Conservation (phyloP, 345 rosid genomes). For the Murraya koenigii region DNA sequence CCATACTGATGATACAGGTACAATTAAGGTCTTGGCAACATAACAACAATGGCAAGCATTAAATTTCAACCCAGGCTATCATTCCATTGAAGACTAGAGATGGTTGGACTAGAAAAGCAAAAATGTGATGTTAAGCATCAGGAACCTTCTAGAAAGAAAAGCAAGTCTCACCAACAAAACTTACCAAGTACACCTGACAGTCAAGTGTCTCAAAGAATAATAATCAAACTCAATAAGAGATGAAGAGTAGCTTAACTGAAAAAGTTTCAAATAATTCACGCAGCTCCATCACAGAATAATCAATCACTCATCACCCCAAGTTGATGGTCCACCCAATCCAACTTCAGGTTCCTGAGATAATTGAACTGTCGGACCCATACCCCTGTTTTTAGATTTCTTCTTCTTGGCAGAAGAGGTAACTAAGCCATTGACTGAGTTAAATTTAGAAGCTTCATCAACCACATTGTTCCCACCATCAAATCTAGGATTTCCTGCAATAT, state of each 20-base stretch:
- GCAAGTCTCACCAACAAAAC: not conserved
- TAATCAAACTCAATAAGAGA: not conserved
- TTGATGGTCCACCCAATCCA: slow-evolving; percentile 80
- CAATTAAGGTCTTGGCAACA: not conserved
- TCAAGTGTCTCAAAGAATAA: not conserved
- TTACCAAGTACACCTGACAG: not conserved
- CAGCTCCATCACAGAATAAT: not conserved
- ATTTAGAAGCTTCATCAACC: slow-evolving; percentile 20
- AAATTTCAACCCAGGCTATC: not conserved
- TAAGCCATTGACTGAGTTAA: slow-evolving; percentile 21
- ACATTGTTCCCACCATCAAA: slow-evolving; percentile 19
- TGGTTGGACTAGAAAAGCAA: not conserved
- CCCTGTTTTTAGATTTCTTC: slow-evolving; percentile 45
- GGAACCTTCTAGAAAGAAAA: not conserved
- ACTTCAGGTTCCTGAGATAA: slow-evolving; percentile 42
- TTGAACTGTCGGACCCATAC: slow-evolving; percentile 22
- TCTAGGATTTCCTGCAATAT: slow-evolving; percentile 22
- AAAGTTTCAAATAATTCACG: not conserved
- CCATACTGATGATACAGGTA: not conserved
- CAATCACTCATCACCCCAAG: slow-evolving; percentile 52
- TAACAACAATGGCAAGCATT: not conserved
- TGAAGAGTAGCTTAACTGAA: not conserved
- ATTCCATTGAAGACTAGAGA: not conserved
- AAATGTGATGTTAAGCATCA: not conserved
- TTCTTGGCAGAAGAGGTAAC: slow-evolving; percentile 36